These are phyloP conservation scores for Nannochloropsis granulata DNA, from an alignment of 108 stramenopile species.

Conservation along the genomic window DNA sequence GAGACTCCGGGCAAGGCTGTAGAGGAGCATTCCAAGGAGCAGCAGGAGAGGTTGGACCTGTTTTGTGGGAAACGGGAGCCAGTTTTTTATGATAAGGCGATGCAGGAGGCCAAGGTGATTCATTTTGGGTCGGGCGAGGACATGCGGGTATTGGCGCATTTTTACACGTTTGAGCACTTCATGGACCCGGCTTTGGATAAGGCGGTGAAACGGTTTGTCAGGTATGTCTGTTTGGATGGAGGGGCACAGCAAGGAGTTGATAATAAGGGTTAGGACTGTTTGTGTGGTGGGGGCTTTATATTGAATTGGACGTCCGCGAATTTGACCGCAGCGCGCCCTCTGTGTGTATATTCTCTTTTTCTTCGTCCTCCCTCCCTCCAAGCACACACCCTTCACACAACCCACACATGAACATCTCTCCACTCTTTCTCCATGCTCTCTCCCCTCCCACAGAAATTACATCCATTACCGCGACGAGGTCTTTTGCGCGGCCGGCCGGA, in stretches of 20 bases:
- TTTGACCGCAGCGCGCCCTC: too few species aligned
- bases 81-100: not conserved
- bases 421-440: not conserved
- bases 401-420: not conserved
- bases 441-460: not conserved
- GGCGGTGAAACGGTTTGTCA: constrained; percentile 27
- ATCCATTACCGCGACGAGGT: constrained; percentile 37
- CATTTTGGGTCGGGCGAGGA: constrained; percentile 10
- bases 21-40: not conserved
- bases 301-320: too few species aligned
- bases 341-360: too few species aligned
- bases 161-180: constrained; percentile 34
- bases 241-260: too few species aligned
- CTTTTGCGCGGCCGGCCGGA: constrained; percentile 34
- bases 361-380: too few species aligned
- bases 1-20: not conserved
- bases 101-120: not conserved
- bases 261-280: too few species aligned
- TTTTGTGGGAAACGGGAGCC: not conserved
- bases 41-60: not conserved
- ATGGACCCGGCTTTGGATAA: constrained; percentile 13
- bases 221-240: not conserved
- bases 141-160: constrained; percentile 22
- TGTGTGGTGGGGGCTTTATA: too few species aligned
- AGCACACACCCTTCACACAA: too few species aligned